Base-by-base conservation (phyloP, 75 land plant genomes). In the Adiantum capillusveneris region DNA sequence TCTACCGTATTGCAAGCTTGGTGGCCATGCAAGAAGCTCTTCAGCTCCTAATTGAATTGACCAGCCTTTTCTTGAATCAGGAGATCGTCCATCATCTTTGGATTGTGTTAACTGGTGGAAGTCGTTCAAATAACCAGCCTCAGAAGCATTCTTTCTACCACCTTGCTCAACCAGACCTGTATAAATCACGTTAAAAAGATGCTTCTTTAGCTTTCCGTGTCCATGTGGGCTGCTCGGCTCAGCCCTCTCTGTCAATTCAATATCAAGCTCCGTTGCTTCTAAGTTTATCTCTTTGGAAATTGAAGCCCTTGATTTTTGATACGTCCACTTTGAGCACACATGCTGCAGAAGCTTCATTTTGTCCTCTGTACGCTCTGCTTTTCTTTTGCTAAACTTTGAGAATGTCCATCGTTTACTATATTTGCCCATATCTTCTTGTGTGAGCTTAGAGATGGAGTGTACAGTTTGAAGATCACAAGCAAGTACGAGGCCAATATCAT, bases 1-100 rank as follows among this genome's bases (percentile, higher is more conserved):
- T 59, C 74, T 71, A 26, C 44, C 54, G 19, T 19, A 34, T 44
- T 61, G 60, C 45, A 58, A 25, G 11, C 65, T 52, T 19, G 55
- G 55, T 43, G 79, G 79, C 79, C 79, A 71, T 20, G 68, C 64
- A 66, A 70, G 73, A 6, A 75, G 67, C 28, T 71, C 51, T 9
- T 75, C 69, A 26, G 71, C 57, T 21, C 64, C 78, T 56, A 58
- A 60, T 63, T 71, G 78, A 24, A 71, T 34, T 11, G 79, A 61
- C 22, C 6, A n/a, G 22, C 50, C 50, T n/a, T 21, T 46, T 46
- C 6, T 2, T 46, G 50, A n/a, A 46, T 18, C 50, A 44, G 44
- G 29, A 27, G 29, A 46, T 26, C 48, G 11, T 46, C 42, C 43
- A 24, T n/a, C 49, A 20, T 25, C n/a, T 59, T 46, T 2, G 50